Evolutionary conservation across 345 rosid genomes (phyloP).

Genomic region (Mallotus nudiflorus): DNA sequence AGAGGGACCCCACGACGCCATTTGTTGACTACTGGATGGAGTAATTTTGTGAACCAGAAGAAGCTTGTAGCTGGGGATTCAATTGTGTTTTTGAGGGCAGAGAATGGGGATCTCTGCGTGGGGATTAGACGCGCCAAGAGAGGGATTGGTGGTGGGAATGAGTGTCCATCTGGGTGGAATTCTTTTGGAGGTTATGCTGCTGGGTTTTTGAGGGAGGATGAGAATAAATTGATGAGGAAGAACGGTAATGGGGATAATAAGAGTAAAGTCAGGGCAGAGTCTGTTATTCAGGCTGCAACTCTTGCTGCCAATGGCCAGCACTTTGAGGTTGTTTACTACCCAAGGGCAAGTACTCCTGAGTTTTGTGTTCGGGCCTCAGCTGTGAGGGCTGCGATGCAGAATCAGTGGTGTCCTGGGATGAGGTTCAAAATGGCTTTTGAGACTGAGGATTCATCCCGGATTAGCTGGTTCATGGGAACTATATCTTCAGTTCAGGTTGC

Average conservation of each 20-base stretch:
- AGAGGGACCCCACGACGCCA: slow-evolving; percentile 97
- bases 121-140: slow-evolving; percentile 87
- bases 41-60: slow-evolving; percentile 96
- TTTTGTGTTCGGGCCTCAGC: slow-evolving; percentile 73
- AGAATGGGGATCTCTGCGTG: slow-evolving; percentile 88
- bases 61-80: slow-evolving; percentile 98
- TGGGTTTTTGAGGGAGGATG: slow-evolving; percentile 58
- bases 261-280: slow-evolving; percentile 62
- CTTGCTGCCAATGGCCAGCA: slow-evolving; percentile 63
- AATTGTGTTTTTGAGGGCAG: slow-evolving; percentile 78
- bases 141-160: slow-evolving; percentile 70
- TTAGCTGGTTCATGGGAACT: slow-evolving; percentile 98
- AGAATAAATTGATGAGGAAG: slow-evolving; percentile 43
- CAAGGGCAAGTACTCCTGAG: slow-evolving; percentile 82
- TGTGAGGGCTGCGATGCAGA: slow-evolving; percentile 67
- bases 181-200: slow-evolving; percentile 60
- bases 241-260: slow-evolving; percentile 37
- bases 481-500: slow-evolving; percentile 74
- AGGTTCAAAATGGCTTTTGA: slow-evolving; percentile 97
- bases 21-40: slow-evolving; percentile 96
- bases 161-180: slow-evolving; percentile 71
- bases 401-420: slow-evolving; percentile 88
- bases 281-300: slow-evolving; percentile 71
- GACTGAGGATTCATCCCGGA: slow-evolving; percentile 86
- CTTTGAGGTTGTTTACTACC: slow-evolving; percentile 83